These are phyloP conservation scores for Tubosaeta sp. DNA, from an alignment of 768 basidiomycete species.

Conservation along the genomic window DNA sequence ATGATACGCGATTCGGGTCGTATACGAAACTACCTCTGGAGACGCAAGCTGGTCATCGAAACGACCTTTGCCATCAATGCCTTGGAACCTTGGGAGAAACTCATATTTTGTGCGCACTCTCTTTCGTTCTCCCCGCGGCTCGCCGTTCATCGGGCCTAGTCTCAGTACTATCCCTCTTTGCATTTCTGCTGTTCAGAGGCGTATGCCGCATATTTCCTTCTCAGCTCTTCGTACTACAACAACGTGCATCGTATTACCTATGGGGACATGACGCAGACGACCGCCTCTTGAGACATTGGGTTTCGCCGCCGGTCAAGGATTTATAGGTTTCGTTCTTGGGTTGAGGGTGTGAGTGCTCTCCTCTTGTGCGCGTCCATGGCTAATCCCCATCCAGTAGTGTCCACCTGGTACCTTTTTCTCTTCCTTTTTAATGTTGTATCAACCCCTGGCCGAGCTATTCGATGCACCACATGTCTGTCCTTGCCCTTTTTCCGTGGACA, in stretches of 20 bases:
- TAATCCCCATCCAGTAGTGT: slow-evolving; percentile 8
- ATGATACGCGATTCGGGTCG: slow-evolving; percentile 15
- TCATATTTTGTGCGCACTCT: slow-evolving; percentile 47
- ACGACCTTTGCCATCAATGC: slow-evolving; percentile 55
- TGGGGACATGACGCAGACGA: slow-evolving; percentile 46
- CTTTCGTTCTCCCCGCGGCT: neutral
- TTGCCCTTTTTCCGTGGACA: neutral
- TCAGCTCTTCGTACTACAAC: slow-evolving; percentile 49
- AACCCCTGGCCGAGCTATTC: neutral
- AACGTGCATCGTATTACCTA: slow-evolving; percentile 58
- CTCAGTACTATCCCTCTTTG: slow-evolving; percentile 36
- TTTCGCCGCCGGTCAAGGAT: slow-evolving; percentile 25
- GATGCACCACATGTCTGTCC: neutral
- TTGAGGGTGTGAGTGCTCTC: slow-evolving; percentile 11
- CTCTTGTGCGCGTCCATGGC: neutral
- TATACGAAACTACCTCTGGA: slow-evolving; percentile 42
- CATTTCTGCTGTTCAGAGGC: slow-evolving; percentile 46
- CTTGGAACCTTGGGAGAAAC: slow-evolving; percentile 68
- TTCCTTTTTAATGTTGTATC: slow-evolving; percentile 8
- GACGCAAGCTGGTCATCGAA: slow-evolving; percentile 52
- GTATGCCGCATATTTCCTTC: slow-evolving; percentile 55
- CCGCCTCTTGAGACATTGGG: slow-evolving; percentile 19
- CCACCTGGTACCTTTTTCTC: neutral
- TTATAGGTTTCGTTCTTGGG: slow-evolving; percentile 8
- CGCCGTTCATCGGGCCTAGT: slow-evolving; percentile 28